Evolutionary conservation across 2,329 filamentous ascomycete genomes (phyloP), one percentile per base, ranked within the genome.

Genomic region (Exophiala dermatitidis): DNA sequence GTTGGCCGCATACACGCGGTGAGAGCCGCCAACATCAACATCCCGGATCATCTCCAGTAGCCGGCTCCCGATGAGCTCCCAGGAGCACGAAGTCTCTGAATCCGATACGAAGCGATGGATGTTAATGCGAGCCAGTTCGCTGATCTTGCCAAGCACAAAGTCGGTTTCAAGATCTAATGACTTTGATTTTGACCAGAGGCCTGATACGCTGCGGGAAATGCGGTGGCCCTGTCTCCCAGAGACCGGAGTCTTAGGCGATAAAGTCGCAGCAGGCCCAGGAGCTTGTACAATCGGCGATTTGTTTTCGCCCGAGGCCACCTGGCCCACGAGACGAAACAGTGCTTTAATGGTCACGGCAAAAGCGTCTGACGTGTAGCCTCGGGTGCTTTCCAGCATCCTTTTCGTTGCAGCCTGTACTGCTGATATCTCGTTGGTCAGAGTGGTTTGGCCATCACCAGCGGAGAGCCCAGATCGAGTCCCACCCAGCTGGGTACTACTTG

Each of bases 361-460:
- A 0, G 89, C 77, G 10, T 83, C 77, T 59, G 91, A 90, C 0
- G 90, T 88, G 63, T 95, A 97, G 62, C 96, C 90, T 10, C 86
- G 77, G 0, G 90, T 97, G 69, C 90, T 95, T 67, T 97, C 93
- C 53, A 97, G 84, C 12, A 98, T 76, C 58, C 93, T 83, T 1
- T 83, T 83, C 1, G 90, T 89, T 2, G 93, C 93, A 4, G 86
- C 85, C 68, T 96, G 88, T 0, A 97, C 91, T 32, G 93, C 88
- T 55, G 86, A 81, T 30, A 95, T 86, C 66, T 98, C 93, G 0
- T 81, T 77, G 36, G 81, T 82, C 63, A 97, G 84, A 62, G 88
- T 89, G 6, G 77, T 76, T 50, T 68, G 72, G 43, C 56, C 59
- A 12, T 72, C 64, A n/a, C 60, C 57, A 36, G 62, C 65, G 19